Percentiles rank a stretch among this genome's conserved stretches.
Conservation (phyloP, 2,329 filamentous ascomycete genomes). For the Xylaria arbuscula region DNA sequence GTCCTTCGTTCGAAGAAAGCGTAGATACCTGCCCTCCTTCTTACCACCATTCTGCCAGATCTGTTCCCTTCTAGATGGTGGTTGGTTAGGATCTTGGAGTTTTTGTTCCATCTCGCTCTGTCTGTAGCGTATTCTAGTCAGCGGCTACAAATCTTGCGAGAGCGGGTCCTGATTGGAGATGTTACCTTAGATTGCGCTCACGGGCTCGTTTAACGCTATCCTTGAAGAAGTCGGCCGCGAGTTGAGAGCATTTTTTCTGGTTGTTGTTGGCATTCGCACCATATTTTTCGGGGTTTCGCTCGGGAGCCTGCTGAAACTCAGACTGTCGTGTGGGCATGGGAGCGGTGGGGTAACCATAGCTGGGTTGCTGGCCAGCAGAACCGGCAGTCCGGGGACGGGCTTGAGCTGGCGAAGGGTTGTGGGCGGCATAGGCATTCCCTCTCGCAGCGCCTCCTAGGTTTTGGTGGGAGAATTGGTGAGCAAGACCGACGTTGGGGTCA, state of each 20-base stretch:
- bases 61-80: constrained; percentile 80
- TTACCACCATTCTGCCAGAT: constrained; percentile 86
- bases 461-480: constrained; percentile 97
- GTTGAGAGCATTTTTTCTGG: constrained; percentile 75
- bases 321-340: constrained; percentile 72
- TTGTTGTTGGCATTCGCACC: constrained; percentile 73
- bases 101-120: constrained; percentile 92
- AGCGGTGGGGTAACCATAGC: constrained; percentile 73
- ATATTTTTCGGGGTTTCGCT: constrained; percentile 87
- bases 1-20: constrained; percentile 93
- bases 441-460: constrained; percentile 82
- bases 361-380: constrained; percentile 69
- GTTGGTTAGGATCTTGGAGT: constrained; percentile 79
- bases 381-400: constrained; percentile 85
- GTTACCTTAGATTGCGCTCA: constrained; percentile 90
- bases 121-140: constrained; percentile 59
- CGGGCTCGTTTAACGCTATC: constrained; percentile 96
- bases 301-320: constrained; percentile 82
- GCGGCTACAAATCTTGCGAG: constrained; percentile 29
- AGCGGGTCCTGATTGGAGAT: not conserved
- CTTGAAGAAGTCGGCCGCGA: constrained; percentile 94
- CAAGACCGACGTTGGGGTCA: constrained; percentile 89
- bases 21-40: constrained; percentile 91
- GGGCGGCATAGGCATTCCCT: constrained; percentile 74
- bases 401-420: constrained; percentile 74